These are phyloP conservation scores for Blastomyces silverae DNA, from an alignment of 2,329 filamentous ascomycete genomes.

Conservation along the genomic window DNA sequence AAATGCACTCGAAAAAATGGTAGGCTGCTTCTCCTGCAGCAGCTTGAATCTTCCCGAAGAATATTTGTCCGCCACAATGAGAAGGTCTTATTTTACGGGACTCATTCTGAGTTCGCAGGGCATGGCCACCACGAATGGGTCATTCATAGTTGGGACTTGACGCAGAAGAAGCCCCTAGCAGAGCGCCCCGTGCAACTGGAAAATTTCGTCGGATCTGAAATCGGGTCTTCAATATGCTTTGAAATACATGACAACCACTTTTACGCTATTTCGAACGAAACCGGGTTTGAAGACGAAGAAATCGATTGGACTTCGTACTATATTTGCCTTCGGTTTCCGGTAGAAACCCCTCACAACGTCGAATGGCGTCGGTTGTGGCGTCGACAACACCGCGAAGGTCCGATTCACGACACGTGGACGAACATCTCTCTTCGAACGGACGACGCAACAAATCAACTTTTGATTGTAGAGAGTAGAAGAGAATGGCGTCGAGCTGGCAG, in stretches of 20 bases:
- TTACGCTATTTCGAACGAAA: constrained; percentile 63
- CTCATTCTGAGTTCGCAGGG: constrained; percentile 49
- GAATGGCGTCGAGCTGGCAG: constrained; percentile 58
- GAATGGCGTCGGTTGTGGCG: constrained; percentile 55
- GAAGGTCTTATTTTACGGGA: constrained; percentile 59
- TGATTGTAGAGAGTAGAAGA: constrained; percentile 61
- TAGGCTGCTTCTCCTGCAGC: constrained; percentile 39
- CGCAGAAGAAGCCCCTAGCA: constrained; percentile 36
- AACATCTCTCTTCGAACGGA: constrained; percentile 57
- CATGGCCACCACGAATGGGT: constrained; percentile 59
- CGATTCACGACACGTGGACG: constrained; percentile 68
- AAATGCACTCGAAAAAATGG: constrained; percentile 19
- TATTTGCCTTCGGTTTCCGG: constrained; percentile 57
- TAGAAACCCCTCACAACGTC: constrained; percentile 43
- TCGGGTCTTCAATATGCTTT: constrained; percentile 64
- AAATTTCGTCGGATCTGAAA: constrained; percentile 56
- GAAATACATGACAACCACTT: constrained; percentile 60
- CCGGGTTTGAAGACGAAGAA: constrained; percentile 55
- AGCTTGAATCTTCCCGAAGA: constrained; percentile 46
- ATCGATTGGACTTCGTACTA: constrained; percentile 64
- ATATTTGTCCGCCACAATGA: constrained; percentile 62
- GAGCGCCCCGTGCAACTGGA: constrained; percentile 47
- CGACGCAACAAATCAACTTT: constrained; percentile 51
- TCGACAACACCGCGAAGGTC: constrained; percentile 60
- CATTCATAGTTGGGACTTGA: constrained; percentile 50